A percentile compares a stretch with the other conserved stretches of the same genome.
Evolutionary conservation across 306 rosid genomes (phyloP).

Genomic region (Castanopsis chinensis): DNA sequence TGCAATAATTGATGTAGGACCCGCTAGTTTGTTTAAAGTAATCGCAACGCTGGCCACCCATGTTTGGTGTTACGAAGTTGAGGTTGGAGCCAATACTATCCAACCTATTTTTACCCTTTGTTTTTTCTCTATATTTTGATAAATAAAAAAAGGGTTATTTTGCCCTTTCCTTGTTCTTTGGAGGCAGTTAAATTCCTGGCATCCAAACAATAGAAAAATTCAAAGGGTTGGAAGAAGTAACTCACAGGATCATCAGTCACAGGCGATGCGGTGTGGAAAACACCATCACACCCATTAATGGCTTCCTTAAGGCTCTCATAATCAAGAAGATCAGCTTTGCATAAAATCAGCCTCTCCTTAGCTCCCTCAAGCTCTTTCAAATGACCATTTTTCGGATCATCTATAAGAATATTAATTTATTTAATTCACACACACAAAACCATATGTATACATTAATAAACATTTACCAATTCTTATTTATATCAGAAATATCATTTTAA

Average conservation of each 20-base stretch:
- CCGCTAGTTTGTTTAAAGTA: no score
- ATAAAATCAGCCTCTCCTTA: conserved; percentile 52
- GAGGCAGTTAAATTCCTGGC: no score
- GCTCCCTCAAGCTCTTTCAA: conserved; percentile 85
- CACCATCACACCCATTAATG: conserved; percentile 67
- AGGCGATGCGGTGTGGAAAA: conserved; percentile 86
- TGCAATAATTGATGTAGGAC: no score
- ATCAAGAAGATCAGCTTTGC: conserved; percentile 78
- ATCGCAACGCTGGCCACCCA: no score
- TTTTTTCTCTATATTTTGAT: no score
- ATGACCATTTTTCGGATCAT: conserved; percentile 75
- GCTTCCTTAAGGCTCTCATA: conserved; percentile 47
- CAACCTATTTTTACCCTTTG: no score
- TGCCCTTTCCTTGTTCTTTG: no score
- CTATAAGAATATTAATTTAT: conserved; percentile 18
- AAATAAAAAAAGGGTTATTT: no score
- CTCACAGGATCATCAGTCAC: conserved; percentile 82
- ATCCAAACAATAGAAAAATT: neutral
- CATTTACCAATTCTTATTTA: neutral
- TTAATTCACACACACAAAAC: neutral
- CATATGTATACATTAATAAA: neutral
- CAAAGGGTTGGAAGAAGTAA: neutral
- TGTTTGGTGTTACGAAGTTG: no score
- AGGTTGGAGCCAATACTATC: no score
- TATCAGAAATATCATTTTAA: neutral